phyloP scores from a whole-genome alignment of 805 yeast genomes.

The Metschnikowia koreensis region DNA sequence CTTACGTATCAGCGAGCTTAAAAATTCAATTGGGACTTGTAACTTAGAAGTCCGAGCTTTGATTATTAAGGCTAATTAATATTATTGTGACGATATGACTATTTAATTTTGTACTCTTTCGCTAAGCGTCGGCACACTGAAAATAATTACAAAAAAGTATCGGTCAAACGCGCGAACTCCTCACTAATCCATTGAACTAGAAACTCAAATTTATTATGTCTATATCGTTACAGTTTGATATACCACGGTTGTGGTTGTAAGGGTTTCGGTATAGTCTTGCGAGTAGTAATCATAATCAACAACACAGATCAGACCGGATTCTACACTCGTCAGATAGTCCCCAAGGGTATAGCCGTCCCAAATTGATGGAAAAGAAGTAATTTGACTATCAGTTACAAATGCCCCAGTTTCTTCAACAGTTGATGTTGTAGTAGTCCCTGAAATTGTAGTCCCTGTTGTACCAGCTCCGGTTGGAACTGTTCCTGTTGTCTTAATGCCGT shows the following conservation, averaged over 20 bases:
- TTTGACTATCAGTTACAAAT: not conserved
- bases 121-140: too few relatives aligned
- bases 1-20: not conserved
- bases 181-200: not conserved
- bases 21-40: too few relatives aligned
- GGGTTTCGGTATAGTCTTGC: slow-evolving; percentile 29
- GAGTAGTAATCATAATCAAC: slow-evolving; percentile 38
- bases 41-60: too few relatives aligned
- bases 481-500: not conserved
- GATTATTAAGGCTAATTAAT: too few relatives aligned
- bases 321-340: slow-evolving; percentile 28
- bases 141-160: too few relatives aligned
- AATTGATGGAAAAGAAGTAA: slow-evolving; percentile 19
- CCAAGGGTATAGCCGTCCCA: slow-evolving; percentile 36
- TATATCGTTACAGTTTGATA: slow-evolving; percentile 32
- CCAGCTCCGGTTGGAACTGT: not conserved
- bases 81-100: too few relatives aligned
- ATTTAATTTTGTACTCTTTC: too few relatives aligned
- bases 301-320: slow-evolving; percentile 31
- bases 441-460: not conserved
- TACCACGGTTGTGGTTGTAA: slow-evolving; percentile 39
- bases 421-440: not conserved
- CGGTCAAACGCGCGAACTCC: not conserved
- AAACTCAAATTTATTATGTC: not conserved
- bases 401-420: slow-evolving; percentile 1